A percentile compares a stretch with the other conserved stretches of the same genome.
These are phyloP conservation scores for Penicillium coprophilum DNA, from an alignment of 495 filamentous ascomycete species.

Conservation along the genomic window DNA sequence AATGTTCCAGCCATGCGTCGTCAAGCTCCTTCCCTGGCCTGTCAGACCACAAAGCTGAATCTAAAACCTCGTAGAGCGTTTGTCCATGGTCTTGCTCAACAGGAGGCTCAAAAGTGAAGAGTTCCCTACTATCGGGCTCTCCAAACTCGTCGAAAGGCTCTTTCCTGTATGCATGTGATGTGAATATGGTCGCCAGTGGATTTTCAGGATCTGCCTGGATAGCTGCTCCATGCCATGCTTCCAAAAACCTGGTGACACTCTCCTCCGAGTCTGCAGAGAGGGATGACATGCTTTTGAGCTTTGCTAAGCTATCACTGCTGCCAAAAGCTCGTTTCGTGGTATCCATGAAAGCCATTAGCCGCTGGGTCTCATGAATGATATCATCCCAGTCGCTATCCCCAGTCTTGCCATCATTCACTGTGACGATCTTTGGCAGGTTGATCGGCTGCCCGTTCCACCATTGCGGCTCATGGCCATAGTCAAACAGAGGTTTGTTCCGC, in stretches of 20 bases:
- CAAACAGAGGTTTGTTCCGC: conserved; percentile 45
- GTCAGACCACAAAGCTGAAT: conserved; percentile 63
- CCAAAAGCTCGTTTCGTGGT: conserved; percentile 78
- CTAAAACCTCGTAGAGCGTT: conserved; percentile 73
- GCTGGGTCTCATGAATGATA: conserved; percentile 57
- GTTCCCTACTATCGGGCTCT: conserved; percentile 37
- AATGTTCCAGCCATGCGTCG: conserved; percentile 52
- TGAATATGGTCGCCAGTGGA: conserved; percentile 40
- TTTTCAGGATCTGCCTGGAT: conserved; percentile 41
- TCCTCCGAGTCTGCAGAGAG: conserved; percentile 35
- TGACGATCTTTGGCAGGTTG: conserved; percentile 56
- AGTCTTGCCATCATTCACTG: conserved; percentile 42
- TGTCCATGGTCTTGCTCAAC: conserved; percentile 45
- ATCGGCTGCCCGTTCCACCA: conserved; percentile 85
- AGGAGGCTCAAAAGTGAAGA: conserved; percentile 41
- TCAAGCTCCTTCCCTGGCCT: conserved; percentile 51
- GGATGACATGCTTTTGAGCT: conserved; percentile 41
- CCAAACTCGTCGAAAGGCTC: conserved; percentile 33
- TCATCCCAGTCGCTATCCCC: conserved; percentile 46
- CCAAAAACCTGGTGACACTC: conserved; percentile 35
- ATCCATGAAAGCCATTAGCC: conserved; percentile 86
- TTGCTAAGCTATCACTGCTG: conserved; percentile 60
- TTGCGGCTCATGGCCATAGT: conserved; percentile 68
- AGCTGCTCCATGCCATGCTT: conserved; percentile 46
- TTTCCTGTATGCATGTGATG: conserved; percentile 41